These are phyloP conservation scores for Mediolabrus comicus DNA, from an alignment of 108 stramenopile genomes.

Conservation along the genomic window DNA sequence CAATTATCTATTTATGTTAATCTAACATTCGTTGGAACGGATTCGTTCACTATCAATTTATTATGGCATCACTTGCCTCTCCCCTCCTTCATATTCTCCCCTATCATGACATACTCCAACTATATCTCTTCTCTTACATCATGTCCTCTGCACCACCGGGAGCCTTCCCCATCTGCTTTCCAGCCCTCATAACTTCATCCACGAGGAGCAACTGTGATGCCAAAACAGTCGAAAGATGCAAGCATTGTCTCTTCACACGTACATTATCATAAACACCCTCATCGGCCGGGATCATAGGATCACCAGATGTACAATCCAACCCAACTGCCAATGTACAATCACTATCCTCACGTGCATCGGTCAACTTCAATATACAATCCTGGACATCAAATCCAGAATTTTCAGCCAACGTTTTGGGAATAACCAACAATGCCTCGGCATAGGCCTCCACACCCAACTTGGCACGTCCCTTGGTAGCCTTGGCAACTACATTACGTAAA, in stretches of 20 bases:
- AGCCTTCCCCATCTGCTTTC: slow-evolving; percentile 93
- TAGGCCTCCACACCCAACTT: slow-evolving; percentile 97
- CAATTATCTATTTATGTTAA: too few species aligned
- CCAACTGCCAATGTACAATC: slow-evolving; percentile 78
- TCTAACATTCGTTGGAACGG: too few species aligned
- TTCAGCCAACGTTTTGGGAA: slow-evolving; percentile 98
- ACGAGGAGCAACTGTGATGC: slow-evolving; percentile 98
- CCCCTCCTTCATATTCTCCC: too few species aligned
- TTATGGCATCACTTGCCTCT: too few species aligned
- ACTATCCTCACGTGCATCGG: slow-evolving; percentile 81
- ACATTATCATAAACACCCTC: slow-evolving; percentile 98
- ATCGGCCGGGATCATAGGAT: slow-evolving; percentile 91
- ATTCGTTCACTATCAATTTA: too few species aligned
- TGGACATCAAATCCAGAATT: slow-evolving; percentile 98
- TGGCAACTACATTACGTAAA: slow-evolving; percentile 59
- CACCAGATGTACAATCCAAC: slow-evolving; percentile 90
- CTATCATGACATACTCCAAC: not conserved
- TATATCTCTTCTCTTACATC: not conserved
- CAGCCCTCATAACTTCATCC: slow-evolving; percentile 99
- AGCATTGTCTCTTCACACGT: slow-evolving; percentile 93
- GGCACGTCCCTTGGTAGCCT: slow-evolving; percentile 82
- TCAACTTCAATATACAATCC: slow-evolving; percentile 84
- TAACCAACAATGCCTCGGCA: slow-evolving; percentile 94
- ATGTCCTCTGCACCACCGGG: slow-evolving; percentile 47
- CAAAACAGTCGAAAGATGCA: slow-evolving; percentile 93